phyloP scores from a whole-genome alignment of 805 yeast genomes.

The Metschnikowia reukaufii region DNA sequence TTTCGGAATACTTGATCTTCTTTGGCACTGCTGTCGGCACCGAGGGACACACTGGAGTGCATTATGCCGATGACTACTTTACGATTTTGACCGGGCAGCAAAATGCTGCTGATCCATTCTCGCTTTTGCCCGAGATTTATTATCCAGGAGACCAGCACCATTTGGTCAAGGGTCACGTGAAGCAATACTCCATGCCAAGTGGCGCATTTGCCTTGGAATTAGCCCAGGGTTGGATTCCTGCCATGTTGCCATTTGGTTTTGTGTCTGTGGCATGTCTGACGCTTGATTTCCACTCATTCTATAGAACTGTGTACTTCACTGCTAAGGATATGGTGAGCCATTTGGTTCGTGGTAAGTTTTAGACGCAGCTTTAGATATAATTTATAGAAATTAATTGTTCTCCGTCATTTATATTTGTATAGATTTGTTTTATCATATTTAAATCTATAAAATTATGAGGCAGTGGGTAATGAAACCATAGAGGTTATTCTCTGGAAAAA shows the following conservation, averaged over 20 bases:
- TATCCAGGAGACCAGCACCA: conserved; percentile 86
- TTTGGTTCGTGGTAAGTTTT: conserved; percentile 70
- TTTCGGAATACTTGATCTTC: conserved; percentile 87
- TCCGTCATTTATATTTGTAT: no score
- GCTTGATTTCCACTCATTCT: conserved; percentile 68
- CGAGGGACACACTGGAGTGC: conserved; percentile 95
- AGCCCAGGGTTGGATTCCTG: conserved; percentile 99
- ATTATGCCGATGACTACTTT: conserved; percentile 96
- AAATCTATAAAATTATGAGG: no score
- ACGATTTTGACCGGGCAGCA: conserved; percentile 83
- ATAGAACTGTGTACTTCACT: conserved; percentile 69
- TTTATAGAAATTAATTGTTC: background rate
- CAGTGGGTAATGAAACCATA: no score
- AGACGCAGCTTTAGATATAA: conserved; percentile 9
- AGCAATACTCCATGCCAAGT: conserved; percentile 83
- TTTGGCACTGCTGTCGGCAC: conserved; percentile 94
- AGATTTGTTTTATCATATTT: no score
- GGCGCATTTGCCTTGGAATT: conserved; percentile 88
- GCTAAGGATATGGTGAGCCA: conserved; percentile 76
- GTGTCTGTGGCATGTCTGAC: conserved; percentile 78
- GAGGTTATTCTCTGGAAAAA: no score
- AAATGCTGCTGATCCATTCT: conserved; percentile 65
- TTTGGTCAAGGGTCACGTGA: conserved; percentile 65
- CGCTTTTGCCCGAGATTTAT: conserved; percentile 67
- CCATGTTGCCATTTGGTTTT: conserved; percentile 96